Percentiles rank a stretch among this genome's conserved stretches.
Evolutionary conservation across 257 asterid species (phyloP).

Genomic region (Solanum dulcamara): DNA sequence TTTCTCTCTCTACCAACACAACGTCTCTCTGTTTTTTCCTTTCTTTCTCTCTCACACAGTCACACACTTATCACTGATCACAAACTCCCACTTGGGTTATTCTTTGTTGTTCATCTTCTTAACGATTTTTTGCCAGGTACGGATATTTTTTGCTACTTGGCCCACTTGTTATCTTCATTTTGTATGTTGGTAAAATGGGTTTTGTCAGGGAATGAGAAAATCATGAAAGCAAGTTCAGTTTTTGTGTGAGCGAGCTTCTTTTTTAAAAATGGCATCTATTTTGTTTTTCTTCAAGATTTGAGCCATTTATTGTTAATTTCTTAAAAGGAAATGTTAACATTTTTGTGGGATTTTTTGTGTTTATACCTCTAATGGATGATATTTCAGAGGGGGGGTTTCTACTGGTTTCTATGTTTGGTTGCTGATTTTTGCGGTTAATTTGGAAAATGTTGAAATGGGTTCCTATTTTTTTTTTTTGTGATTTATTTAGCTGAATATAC

Average conservation of each 20-base stretch:
- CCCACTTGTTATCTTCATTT: neutral
- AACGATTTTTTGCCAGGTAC: neutral
- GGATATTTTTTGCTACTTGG: neutral
- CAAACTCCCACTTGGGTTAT: neutral
- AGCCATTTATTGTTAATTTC: neutral
- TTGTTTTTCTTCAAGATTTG: neutral
- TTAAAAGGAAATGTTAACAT: neutral
- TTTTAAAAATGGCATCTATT: neutral
- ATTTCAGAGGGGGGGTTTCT: neutral
- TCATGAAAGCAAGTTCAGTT: neutral
- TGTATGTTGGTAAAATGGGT: neutral
- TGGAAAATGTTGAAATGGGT: neutral
- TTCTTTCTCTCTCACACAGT: neutral
- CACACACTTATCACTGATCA: neutral
- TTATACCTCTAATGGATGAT: neutral
- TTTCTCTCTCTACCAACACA: slow-evolving; percentile 12
- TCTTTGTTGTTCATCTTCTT: neutral
- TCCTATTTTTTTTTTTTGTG: neutral
- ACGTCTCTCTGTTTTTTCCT: neutral
- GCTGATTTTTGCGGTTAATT: neutral
- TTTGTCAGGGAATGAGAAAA: neutral
- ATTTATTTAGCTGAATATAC: neutral
- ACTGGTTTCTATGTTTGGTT: neutral
- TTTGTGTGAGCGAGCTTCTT: neutral
- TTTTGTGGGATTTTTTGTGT: too few relatives aligned